Evolutionary conservation across 495 filamentous ascomycete species (phyloP).

Genomic region (Lepidopterella palustris): DNA sequence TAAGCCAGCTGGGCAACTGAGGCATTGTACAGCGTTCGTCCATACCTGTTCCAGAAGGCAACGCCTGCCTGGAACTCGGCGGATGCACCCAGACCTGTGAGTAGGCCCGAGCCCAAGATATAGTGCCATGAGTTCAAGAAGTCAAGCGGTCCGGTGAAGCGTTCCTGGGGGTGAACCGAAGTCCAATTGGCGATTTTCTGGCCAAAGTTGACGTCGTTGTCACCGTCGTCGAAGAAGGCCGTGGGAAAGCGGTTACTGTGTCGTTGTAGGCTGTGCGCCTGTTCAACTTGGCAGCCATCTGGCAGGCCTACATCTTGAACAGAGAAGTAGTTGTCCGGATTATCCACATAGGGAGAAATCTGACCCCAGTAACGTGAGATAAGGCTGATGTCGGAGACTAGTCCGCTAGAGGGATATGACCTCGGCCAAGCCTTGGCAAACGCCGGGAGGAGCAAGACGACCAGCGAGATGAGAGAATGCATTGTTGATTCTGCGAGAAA

Average conservation of each 20-base stretch:
- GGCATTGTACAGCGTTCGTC: constrained; percentile 46
- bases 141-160: constrained; percentile 42
- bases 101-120: constrained; percentile 38
- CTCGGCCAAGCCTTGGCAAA: too few species aligned
- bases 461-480: too few species aligned
- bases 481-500: too few species aligned
- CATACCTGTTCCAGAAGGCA: constrained; percentile 49
- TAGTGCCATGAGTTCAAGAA: constrained; percentile 50
- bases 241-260: constrained; percentile 50
- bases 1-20: constrained; percentile 39
- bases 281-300: constrained; percentile 47
- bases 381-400: constrained; percentile 15
- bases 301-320: constrained; percentile 45
- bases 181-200: constrained; percentile 44
- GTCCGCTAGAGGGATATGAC: too few species aligned
- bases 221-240: constrained; percentile 37
- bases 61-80: constrained; percentile 48
- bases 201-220: constrained; percentile 42
- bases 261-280: constrained; percentile 47
- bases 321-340: constrained; percentile 37
- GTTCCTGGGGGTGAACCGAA: constrained; percentile 31
- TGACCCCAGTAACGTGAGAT: constrained; percentile 36
- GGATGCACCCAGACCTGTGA: constrained; percentile 45
- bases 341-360: constrained; percentile 44
- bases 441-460: too few species aligned